Evolutionary conservation across 352 stramenopile species (phyloP).

Genomic region (Phytophthora macrochlamydospora): DNA sequence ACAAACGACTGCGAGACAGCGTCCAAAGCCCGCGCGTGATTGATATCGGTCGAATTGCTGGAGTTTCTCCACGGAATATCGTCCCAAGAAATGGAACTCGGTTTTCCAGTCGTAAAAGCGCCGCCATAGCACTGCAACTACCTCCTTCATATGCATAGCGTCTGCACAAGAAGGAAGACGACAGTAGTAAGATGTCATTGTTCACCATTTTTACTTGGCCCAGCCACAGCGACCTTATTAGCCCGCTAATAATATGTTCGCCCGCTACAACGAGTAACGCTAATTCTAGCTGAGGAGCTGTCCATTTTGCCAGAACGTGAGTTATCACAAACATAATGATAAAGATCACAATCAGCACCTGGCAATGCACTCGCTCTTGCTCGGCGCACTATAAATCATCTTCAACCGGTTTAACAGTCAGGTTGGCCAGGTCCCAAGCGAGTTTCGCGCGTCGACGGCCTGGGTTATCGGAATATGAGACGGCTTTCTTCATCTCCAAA

Average conservation of each 20-base stretch:
- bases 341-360: no score
- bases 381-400: no score
- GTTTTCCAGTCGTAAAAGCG: constrained; percentile 38
- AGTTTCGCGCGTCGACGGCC: constrained; percentile 33
- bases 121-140: constrained; percentile 4
- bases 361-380: no score
- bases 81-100: constrained; percentile 36
- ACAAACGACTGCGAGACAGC: constrained; percentile 27
- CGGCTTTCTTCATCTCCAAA: constrained; percentile 40
- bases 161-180: not conserved
- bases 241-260: not conserved
- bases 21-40: not conserved
- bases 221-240: not conserved
- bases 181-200: not conserved
- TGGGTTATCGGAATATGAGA: constrained; percentile 61
- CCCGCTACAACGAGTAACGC: no score
- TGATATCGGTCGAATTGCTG: constrained; percentile 40
- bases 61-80: constrained; percentile 44
- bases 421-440: constrained; percentile 51
- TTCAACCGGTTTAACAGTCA: constrained; percentile 26
- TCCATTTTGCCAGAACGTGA: no score
- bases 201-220: no score
- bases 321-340: no score
- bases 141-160: constrained; percentile 5
- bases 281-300: constrained; percentile 40